Evolutionary conservation across 2,329 filamentous ascomycete species (phyloP), one percentile per base, ranked within the genome.

Genomic region (Colletotrichum lupini): DNA sequence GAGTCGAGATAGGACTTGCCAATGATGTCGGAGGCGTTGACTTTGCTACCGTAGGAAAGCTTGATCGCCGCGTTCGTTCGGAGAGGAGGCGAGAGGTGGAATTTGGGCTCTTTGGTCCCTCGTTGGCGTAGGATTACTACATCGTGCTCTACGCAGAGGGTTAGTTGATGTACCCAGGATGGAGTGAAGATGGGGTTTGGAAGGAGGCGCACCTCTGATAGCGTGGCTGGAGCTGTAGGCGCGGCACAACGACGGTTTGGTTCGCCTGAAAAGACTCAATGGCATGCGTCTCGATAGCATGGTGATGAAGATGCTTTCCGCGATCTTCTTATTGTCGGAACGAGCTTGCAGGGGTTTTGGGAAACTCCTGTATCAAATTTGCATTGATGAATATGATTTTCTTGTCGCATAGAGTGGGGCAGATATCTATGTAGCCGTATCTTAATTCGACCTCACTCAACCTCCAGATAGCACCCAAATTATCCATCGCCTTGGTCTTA

Each of bases 21-120:
- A 77, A 95, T 92, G 68, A 95, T 88, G 49, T 90, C 87, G 65
- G 83, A 81, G 66, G 89, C 87, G 0, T 80, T 74, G 12, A 92
- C 77, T 0, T 79, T 78, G 6, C 89, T 89, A 42, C 85, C 85
- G 67, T 91, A 84, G 1, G 77, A 77, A 2, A 85, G 80, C 35
- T 78, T 81, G 65, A 85, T 77, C n/a, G 73, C 77, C 14, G 75
- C 68, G 9, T 78, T 79, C 6, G 78, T 68, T 4, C 79, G 79
- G 6, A 85, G 78, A 16, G 83, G 82, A 1, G 79, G 73, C 1
- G 82, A 83, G 37, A 85, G 79, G 56, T 82, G 82, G 80, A 82
- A 84, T 76, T 81, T 82, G 9, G 73, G 67, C 37, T 78, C 76
- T 22, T 77, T 82, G 55, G 67, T 64, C 52, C 82, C 83, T 46